A percentile compares a stretch with the other conserved stretches of the same genome.
These are phyloP conservation scores for Lipomyces japonicus DNA, from an alignment of 805 yeast genomes.

Conservation along the genomic window DNA sequence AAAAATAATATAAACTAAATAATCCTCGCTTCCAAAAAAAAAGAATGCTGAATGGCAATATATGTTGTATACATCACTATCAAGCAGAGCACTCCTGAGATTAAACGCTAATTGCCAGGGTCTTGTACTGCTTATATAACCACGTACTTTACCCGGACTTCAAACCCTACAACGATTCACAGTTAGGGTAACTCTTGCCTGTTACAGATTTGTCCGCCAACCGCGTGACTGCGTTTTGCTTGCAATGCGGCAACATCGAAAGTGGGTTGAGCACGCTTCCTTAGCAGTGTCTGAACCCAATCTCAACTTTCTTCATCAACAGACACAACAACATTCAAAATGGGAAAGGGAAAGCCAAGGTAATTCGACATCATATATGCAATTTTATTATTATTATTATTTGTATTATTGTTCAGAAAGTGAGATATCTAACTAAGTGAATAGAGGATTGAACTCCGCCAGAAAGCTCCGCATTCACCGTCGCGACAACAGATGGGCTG, in stretches of 20 bases:
- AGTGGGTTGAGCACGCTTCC: constrained; percentile 1
- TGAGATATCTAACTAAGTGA: background rate
- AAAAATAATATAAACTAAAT: too few relatives aligned
- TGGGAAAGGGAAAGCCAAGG: constrained; percentile 98
- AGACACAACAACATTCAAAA: constrained; percentile 46
- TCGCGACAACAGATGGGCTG: constrained; percentile 99
- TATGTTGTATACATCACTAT: too few relatives aligned
- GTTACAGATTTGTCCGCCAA: too few relatives aligned
- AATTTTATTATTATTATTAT: too few relatives aligned
- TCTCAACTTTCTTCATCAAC: constrained; percentile 7
- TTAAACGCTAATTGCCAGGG: too few relatives aligned
- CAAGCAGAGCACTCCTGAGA: too few relatives aligned
- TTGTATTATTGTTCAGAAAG: background rate
- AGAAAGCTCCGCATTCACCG: constrained; percentile 99
- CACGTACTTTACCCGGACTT: too few relatives aligned
- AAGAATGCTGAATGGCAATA: too few relatives aligned
- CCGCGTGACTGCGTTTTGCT: constrained; percentile 12
- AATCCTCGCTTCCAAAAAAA: too few relatives aligned
- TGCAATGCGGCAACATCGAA: background rate
- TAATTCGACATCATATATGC: constrained; percentile 1
- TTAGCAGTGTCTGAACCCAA: background rate
- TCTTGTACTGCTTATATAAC: too few relatives aligned
- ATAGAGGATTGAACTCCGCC: constrained; percentile 98
- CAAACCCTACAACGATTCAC: too few relatives aligned
- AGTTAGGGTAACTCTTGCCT: too few relatives aligned